Base-by-base conservation (phyloP, 345 rosid species). In the Syzygium aqueum region DNA sequence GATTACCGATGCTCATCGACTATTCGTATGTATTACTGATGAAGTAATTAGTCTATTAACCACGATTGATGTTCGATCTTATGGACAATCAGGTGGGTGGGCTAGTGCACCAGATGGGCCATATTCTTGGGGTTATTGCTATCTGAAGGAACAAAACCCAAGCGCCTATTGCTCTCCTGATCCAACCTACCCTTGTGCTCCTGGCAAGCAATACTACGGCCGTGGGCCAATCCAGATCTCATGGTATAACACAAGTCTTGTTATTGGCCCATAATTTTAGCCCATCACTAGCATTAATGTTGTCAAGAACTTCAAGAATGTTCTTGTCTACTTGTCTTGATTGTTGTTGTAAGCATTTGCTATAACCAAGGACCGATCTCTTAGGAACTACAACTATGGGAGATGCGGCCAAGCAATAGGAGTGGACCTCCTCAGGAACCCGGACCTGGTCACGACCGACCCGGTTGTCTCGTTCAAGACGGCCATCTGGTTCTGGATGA, bases 401-500 rank as follows among this genome's bases (percentile, higher is more conserved):
- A 90, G 25, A 13, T 93, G 95, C 51, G 96, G 96, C n/a, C 87
- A 53, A 23, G 94, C 90, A 54, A 91, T 94, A 84, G 93, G 94
- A 40, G 92, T 77, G 63, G 93, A 93, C 90, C 91, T 96, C 78
- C 87, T 95, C 11, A 92, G 91, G 88, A 93, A 94, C 89, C 97
- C 96, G 7, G 96, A 95, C 88, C 90, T 92, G 1, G 91, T 96
- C 1, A 86, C 92, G 14, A 92, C 90, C 1, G 89, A 93, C 83
- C 83, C 93, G 14, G 87, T 88, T 22, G 87, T 91, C 17, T 93
- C 98, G 57, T 95, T 94, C 91, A 93, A 95, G 89, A 88, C 97
- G 86, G 97, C 96, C 19, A 78, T 94, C 11, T 95, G 96, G 96
- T 94, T 92, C 87, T 94, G 98, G 98, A 94, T 92, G 98, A 93